Percentiles rank a stretch among this genome's conserved stretches.
Evolutionary conservation across 2,329 filamentous ascomycete species (phyloP).

Genomic region (Colletotrichum falcatum): DNA sequence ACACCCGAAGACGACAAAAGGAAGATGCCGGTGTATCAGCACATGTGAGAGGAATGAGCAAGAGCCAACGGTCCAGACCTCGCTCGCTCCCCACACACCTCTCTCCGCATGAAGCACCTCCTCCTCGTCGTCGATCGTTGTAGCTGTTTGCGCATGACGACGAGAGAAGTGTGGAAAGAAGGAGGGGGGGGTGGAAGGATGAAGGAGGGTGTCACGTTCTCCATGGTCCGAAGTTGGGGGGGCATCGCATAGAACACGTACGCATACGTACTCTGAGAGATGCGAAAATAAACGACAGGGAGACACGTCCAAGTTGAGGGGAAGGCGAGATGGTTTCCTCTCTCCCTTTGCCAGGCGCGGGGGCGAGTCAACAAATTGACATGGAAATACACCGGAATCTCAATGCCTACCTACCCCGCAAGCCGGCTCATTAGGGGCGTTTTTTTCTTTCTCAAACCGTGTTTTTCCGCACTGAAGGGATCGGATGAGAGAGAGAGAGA

Average conservation of each 20-base stretch:
- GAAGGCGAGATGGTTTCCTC: neutral
- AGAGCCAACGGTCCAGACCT: constrained; percentile 35
- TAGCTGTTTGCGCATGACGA: constrained; percentile 36
- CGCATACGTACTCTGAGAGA: neutral
- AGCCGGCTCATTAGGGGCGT: constrained; percentile 1
- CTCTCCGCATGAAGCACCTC: constrained; percentile 34
- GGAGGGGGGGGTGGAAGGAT: neutral
- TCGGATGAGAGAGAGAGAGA: constrained; percentile 18
- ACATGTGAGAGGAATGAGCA: constrained; percentile 20
- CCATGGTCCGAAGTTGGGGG: constrained; percentile 33
- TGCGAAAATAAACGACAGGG: neutral
- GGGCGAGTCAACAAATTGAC: constrained; percentile 32
- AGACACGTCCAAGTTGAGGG: neutral
- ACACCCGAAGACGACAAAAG: neutral
- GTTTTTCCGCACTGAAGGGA: neutral
- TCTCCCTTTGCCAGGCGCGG: neutral
- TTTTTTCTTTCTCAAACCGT: neutral
- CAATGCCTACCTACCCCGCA: neutral
- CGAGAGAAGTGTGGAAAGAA: neutral
- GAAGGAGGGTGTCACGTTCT: constrained; percentile 26
- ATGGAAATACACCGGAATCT: neutral
- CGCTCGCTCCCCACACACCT: neutral
- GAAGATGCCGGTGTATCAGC: neutral
- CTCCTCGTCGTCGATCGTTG: constrained; percentile 30
- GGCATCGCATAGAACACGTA: neutral